Conservation (phyloP, 768 basidiomycete genomes). For the Mycena kentingensis region DNA sequence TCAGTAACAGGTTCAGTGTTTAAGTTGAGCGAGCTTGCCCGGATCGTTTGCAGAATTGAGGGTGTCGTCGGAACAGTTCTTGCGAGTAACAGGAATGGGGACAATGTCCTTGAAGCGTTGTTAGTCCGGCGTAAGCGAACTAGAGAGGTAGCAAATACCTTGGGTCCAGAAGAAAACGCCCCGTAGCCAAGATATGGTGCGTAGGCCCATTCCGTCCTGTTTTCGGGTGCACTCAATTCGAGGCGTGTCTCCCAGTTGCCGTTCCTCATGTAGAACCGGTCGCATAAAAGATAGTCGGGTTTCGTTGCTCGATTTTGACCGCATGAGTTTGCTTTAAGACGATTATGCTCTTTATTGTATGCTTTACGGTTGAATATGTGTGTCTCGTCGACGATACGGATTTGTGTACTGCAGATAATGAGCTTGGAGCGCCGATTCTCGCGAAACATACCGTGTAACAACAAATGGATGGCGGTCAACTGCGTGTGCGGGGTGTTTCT, state of each 20-base stretch:
- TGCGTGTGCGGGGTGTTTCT: conserved; percentile 17
- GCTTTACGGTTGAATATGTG: conserved; percentile 31
- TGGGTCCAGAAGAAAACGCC: conserved; percentile 29
- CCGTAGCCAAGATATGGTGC: conserved; percentile 31
- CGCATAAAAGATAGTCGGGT: conserved; percentile 25
- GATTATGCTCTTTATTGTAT: conserved; percentile 31
- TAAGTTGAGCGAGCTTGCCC: background rate
- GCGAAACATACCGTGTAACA: conserved; percentile 33
- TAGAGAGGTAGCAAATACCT: conserved; percentile 23
- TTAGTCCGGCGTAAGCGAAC: background rate
- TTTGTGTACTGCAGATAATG: conserved; percentile 31
- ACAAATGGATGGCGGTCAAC: conserved; percentile 37
- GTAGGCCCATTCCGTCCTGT: conserved; percentile 31
- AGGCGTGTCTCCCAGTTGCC: conserved; percentile 37
- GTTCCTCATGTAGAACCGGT: conserved; percentile 24
- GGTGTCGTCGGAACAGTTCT: conserved; percentile 22
- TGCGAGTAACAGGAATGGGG: conserved; percentile 34
- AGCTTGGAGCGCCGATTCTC: background rate
- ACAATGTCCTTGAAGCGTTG: conserved; percentile 30
- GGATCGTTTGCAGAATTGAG: conserved; percentile 7
- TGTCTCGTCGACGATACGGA: conserved; percentile 36
- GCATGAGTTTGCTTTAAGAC: conserved; percentile 27
- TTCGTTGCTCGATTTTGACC: conserved; percentile 17
- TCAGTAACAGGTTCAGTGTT: background rate
- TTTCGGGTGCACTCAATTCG: conserved; percentile 22